A percentile compares a stretch with the other conserved stretches of the same genome.
Conservation (phyloP, 139 green algal genomes). For the Yamagishiella unicocca region DNA sequence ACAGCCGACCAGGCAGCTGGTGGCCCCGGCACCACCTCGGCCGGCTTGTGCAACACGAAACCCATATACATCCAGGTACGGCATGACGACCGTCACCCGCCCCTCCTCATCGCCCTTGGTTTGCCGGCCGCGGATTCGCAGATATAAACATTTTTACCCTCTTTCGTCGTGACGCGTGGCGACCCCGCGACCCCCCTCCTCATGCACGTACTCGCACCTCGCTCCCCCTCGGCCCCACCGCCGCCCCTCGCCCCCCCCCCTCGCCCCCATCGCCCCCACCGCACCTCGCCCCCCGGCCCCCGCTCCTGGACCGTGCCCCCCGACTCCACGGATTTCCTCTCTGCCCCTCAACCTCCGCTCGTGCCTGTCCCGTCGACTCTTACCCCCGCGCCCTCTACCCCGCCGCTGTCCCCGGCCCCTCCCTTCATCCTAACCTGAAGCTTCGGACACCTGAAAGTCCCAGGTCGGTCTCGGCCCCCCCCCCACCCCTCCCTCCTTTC, state of each 20-base stretch:
- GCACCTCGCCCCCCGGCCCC: no score
- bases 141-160: background rate
- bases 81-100: no score
- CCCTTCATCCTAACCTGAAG: background rate
- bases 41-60: background rate
- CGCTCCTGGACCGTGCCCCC: no score
- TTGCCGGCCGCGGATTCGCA: background rate
- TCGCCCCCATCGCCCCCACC: no score
- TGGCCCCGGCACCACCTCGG: background rate
- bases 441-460: background rate
- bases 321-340: no score
- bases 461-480: background rate
- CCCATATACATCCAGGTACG: conserved; percentile 41
- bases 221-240: no score
- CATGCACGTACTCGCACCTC: no score
- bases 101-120: background rate
- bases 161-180: background rate
- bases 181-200: no score
- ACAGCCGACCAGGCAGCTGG: background rate
- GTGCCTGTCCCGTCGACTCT: background rate
- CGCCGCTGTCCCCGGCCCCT: background rate
- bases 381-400: background rate
- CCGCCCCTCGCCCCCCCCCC: no score
- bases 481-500: no score
- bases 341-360: background rate